Conservation (phyloP, 2,329 filamentous ascomycete species). For the Arthrobotrys conoides region DNA sequence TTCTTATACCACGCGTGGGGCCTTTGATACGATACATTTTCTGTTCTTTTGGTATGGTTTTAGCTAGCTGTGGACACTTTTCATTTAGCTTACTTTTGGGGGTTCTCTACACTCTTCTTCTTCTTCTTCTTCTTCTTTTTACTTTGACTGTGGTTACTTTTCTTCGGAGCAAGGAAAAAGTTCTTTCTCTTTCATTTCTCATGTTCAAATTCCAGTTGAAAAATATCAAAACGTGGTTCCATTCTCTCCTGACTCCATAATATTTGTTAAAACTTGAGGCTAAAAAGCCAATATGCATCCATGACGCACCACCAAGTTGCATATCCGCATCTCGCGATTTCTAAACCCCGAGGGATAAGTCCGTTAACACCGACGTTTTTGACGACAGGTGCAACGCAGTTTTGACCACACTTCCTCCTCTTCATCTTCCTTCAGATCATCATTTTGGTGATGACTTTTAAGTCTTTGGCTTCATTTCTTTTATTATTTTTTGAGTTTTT, state of each 20-base stretch:
- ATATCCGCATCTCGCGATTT: background rate
- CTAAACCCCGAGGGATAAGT: background rate
- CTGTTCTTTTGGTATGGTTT: background rate
- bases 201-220: constrained; percentile 2
- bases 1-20: background rate
- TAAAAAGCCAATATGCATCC: background rate
- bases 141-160: background rate
- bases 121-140: background rate
- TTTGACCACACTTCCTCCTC: constrained; percentile 23
- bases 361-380: background rate
- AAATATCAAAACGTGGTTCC: background rate
- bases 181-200: background rate
- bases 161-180: constrained; percentile 13
- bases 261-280: background rate
- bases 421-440: background rate
- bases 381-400: constrained; percentile 21
- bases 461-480: too few relatives aligned
- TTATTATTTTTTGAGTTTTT: too few relatives aligned
- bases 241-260: constrained; percentile 12
- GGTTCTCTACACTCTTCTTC: background rate
- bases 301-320: constrained; percentile 10
- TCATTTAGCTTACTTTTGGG: too few relatives aligned
- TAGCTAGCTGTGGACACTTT: constrained; percentile 9
- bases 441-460: too few relatives aligned
- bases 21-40: constrained; percentile 4